Evolutionary conservation across 257 asterid genomes (phyloP), one percentile per base, ranked within the genome.

Genomic region (Nicotiana tabacum): DNA sequence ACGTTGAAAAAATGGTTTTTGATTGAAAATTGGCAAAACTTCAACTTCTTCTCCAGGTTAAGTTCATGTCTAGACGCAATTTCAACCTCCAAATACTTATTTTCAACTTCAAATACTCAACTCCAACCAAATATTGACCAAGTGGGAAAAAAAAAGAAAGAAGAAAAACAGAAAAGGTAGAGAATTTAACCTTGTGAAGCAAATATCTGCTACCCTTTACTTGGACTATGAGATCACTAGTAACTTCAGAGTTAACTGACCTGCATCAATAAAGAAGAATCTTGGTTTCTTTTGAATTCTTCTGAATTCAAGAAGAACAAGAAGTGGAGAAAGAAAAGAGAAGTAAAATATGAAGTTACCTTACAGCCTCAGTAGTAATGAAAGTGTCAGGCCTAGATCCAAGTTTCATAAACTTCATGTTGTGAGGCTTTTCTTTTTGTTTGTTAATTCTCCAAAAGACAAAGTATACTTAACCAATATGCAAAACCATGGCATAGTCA

Each of bases 221-320:
- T 87, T 90, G 95, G 62, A 93, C 85, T 61, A 93, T 88, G 77
- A 93, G 90, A 88, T 92, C 97, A 84, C 94, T 92, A 17, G 91
- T 68, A 66, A 92, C 94, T 79, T 92, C 97, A 6, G 97, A 89
- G 51, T 93, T 88, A 4, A 93, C 96, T 33, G 93, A 90, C 89
- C 97, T 92, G 87, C 83, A 72, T 83, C 78, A 85, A 62, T 67
- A 37, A 80, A 33, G 9, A 65, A 56, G 43, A 3, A 58, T 70
- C 69, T 29, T 29, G 69, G 39, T 64, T 21, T 61, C 66, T 60
- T 21, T 58, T 58, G 60, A 57, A 57, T 24, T 24, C 27, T 24
- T 24, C 27, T 24, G 80, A 48, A 13, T 83, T 62, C 55, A 58
- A 56, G 77, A 62, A 46, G 18, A 74, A 37, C 4, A 43, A 62